Evolutionary conservation across 2,329 filamentous ascomycete genomes (phyloP), one percentile per base, ranked within the genome.

Genomic region (Cladophialophora yegresii): DNA sequence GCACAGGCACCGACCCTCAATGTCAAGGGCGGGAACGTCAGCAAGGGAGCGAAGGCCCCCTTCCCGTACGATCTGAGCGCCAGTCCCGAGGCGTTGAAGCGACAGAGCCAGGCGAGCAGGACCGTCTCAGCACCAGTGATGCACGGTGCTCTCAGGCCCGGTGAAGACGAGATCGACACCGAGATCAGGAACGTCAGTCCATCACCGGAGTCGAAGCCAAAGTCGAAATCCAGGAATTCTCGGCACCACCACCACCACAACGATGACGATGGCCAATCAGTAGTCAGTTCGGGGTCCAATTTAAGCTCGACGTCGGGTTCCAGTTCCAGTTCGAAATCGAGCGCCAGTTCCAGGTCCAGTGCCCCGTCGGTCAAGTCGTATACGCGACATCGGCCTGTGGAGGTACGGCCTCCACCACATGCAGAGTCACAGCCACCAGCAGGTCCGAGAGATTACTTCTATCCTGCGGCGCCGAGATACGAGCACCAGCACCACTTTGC

Each of bases 11-110:
- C 63, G 12, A 58, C 16, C 30, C 54, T 53, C 53, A 57, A 66
- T 28, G 55, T 51, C 23, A 40, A 16, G 26, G 55, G 55, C 28
- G 55, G 57, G 2, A 23, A 23, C 13, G 22, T 23, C 43, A 43
- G 32, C 32, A 55, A 47, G 61, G 51, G 20, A n/a, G n/a, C n/a
- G 23, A 26, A 58, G 53, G 53, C 51, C 5, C 30, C 57, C 22
- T 68, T 54, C n/a, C 66, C 66, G 0, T 68, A 68, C 28, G 66
- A 68, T 30, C 53, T 68, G 32, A 50, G 51, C 36, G 66, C 64
- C 7, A 62, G 53, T 12, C 61, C 66, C 1, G 64, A 66, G 47
- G 60, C 62, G 32, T 43, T 68, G 56, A 47, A 54, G 49, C 61
- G 54, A 12, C 66, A 66, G 45, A 40, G 43, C 10, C 43, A 62